A percentile compares a stretch with the other conserved stretches of the same genome.
phyloP scores from a whole-genome alignment of 805 yeast species.

The Monosporozyma yasuniensis region DNA sequence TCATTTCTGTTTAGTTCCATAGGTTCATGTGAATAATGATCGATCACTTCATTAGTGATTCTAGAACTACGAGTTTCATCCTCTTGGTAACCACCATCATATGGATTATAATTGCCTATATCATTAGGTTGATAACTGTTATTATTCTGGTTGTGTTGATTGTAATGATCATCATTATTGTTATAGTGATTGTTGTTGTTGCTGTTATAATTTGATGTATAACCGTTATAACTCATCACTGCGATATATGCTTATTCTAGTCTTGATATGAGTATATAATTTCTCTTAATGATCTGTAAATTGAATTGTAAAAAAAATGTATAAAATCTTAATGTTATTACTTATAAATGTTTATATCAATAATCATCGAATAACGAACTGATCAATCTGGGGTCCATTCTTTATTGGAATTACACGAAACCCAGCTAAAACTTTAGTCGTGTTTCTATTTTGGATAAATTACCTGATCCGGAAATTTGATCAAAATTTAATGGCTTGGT shows the following conservation, averaged over 20 bases:
- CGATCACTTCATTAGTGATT: neutral
- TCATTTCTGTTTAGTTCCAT: neutral
- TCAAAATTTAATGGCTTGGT: slow-evolving; percentile 2
- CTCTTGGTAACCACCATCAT: neutral
- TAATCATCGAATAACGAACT: no score
- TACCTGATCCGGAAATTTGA: neutral
- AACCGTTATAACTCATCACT: neutral
- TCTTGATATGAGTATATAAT: neutral
- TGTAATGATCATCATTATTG: neutral
- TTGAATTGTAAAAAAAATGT: neutral
- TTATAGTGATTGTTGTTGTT: neutral
- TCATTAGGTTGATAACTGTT: neutral
- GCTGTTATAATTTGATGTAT: neutral
- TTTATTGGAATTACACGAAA: neutral
- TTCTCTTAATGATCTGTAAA: neutral
- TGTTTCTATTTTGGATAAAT: neutral
- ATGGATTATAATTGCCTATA: neutral
- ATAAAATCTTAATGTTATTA: neutral
- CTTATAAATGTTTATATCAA: neutral
- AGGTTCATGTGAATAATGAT: slow-evolving; percentile 2
- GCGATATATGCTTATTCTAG: neutral
- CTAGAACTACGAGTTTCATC: neutral
- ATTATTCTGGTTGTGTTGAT: neutral
- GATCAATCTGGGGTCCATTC: no score
- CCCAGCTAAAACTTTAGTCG: neutral